Conservation (phyloP, 2,329 filamentous ascomycete genomes). For the Botrytis paeoniae region DNA sequence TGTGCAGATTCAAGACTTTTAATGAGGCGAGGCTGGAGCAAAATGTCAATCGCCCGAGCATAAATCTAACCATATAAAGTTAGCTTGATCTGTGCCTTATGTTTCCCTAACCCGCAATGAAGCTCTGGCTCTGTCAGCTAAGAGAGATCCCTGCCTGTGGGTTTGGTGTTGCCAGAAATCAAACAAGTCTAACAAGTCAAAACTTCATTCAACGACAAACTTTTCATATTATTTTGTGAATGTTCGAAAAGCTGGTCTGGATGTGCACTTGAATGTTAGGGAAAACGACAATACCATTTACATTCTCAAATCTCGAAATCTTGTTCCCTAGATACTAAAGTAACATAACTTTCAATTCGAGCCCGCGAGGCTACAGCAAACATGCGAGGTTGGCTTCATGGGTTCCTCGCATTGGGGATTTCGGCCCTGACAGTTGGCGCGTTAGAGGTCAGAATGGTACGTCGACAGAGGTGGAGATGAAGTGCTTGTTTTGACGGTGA, state of each 20-base stretch:
- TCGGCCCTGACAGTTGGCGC: constrained; percentile 53
- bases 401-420: constrained; percentile 51
- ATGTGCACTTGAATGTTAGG: neutral
- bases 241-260: neutral
- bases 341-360: neutral
- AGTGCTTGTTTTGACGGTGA: constrained; percentile 23
- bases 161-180: constrained; percentile 9
- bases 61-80: neutral
- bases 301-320: constrained; percentile 12
- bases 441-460: constrained; percentile 57
- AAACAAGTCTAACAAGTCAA: neutral
- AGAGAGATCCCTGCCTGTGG: neutral
- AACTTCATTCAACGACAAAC: neutral
- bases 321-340: neutral
- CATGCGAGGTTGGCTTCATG: constrained; percentile 56
- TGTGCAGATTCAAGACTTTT: constrained; percentile 5
- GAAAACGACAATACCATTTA: neutral
- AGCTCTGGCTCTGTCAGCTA: constrained; percentile 2
- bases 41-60: constrained; percentile 6
- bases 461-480: constrained; percentile 25
- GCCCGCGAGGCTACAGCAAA: constrained; percentile 36
- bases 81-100: constrained; percentile 16
- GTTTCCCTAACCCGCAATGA: constrained; percentile 14
- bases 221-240: neutral
- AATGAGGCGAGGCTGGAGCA: constrained; percentile 14